phyloP scores from a whole-genome alignment of 2,329 filamentous ascomycete species.

The Trichophyton schoenleinii region DNA sequence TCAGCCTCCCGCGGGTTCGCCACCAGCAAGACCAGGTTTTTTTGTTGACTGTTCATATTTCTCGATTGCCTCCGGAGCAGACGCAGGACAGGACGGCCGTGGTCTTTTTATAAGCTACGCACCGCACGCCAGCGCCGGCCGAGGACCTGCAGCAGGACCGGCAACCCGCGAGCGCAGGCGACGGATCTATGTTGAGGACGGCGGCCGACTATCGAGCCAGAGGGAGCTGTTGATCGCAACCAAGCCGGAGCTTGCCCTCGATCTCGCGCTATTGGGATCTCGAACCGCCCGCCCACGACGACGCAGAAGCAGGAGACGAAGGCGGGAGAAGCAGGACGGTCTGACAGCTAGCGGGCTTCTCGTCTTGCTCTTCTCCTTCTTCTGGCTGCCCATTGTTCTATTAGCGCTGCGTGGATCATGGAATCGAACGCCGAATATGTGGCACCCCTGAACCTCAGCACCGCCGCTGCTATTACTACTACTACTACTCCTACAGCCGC shows the following conservation, averaged over 20 bases:
- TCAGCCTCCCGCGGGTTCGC: not conserved
- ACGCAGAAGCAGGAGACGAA: not conserved
- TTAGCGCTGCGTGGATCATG: slow-evolving; percentile 5
- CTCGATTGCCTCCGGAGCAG: not conserved
- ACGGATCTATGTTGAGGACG: slow-evolving; percentile 2
- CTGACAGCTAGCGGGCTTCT: not conserved
- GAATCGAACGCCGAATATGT: slow-evolving; percentile 11
- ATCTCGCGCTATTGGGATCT: not conserved
- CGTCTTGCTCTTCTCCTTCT: not conserved
- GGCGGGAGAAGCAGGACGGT: no score
- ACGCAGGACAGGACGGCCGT: not conserved
- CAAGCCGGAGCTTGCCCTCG: not conserved
- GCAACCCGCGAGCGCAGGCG: not conserved
- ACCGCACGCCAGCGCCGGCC: not conserved
- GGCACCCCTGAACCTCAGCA: slow-evolving; percentile 12
- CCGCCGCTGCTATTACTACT: not conserved
- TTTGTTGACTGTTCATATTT: slow-evolving; percentile 3
- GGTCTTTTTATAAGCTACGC: not conserved
- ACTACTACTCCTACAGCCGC: no score
- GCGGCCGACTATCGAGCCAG: not conserved
- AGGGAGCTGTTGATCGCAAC: not conserved
- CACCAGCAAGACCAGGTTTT: not conserved
- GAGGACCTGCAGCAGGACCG: not conserved
- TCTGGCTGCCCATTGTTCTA: not conserved
- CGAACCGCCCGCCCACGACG: not conserved